Percentiles rank a stretch among this genome's conserved stretches.
Conservation (phyloP, 2,329 filamentous ascomycete species). For the Fulvia fulva region DNA sequence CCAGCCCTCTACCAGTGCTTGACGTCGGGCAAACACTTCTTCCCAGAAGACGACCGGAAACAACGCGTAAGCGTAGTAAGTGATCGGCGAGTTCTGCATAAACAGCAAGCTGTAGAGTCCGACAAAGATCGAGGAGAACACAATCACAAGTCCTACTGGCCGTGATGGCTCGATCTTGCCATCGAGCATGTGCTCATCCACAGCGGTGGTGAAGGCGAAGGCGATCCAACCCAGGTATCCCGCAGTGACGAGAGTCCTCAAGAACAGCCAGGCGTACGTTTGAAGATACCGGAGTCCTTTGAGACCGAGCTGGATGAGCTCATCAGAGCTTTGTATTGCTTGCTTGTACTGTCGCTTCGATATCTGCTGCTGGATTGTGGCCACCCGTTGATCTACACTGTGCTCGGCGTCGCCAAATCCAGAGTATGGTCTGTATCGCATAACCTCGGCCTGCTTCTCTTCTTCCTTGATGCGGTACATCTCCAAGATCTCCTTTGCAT, state of each 20-base stretch:
- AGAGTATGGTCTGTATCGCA: constrained; percentile 73
- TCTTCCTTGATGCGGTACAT: constrained; percentile 95
- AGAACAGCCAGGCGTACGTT: constrained; percentile 97
- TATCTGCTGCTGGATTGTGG: constrained; percentile 66
- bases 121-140: constrained; percentile 74
- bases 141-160: constrained; percentile 54
- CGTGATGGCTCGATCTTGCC: constrained; percentile 62
- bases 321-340: constrained; percentile 73
- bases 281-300: constrained; percentile 89
- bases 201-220: constrained; percentile 82
- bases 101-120: constrained; percentile 74
- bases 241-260: constrained; percentile 79
- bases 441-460: constrained; percentile 68
- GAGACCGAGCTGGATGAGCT: constrained; percentile 71
- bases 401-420: constrained; percentile 62
- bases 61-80: constrained; percentile 87
- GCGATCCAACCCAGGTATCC: constrained; percentile 96
- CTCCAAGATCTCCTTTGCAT: constrained; percentile 82
- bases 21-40: constrained; percentile 76
- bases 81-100: constrained; percentile 70
- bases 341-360: constrained; percentile 62
- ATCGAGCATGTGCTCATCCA: constrained; percentile 82
- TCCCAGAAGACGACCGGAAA: constrained; percentile 98
- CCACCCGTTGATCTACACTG: constrained; percentile 63
- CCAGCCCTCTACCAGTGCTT: constrained; percentile 63